These are phyloP conservation scores for Suhomyces sp. DNA, from an alignment of 805 yeast genomes.

Conservation along the genomic window DNA sequence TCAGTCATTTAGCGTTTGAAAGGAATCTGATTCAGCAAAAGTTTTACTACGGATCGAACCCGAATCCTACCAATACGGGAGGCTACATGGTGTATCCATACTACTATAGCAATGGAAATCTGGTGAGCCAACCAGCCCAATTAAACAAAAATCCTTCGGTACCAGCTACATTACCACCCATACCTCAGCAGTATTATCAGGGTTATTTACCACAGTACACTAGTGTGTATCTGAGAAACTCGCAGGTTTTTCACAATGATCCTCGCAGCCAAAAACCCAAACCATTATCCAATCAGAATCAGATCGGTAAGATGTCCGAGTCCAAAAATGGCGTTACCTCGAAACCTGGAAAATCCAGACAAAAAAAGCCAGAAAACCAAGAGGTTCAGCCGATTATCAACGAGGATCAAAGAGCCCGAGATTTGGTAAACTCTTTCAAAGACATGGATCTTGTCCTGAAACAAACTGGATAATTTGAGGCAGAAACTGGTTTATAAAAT, in stretches of 20 bases:
- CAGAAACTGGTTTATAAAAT: not conserved
- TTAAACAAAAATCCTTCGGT: not conserved
- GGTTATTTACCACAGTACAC: not conserved
- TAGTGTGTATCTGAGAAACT: not conserved
- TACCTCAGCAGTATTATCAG: not conserved
- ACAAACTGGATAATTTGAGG: no score
- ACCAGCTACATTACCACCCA: constrained; percentile 1
- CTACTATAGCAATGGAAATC: constrained; percentile 5
- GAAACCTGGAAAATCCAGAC: not conserved
- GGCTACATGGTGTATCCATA: constrained; percentile 9
- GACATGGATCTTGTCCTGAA: not conserved
- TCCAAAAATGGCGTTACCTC: not conserved
- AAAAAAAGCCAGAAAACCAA: not conserved
- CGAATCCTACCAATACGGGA: not conserved
- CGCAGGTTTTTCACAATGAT: not conserved
- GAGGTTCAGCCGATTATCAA: constrained; percentile 4
- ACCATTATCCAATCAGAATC: not conserved
- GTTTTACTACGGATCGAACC: constrained; percentile 22
- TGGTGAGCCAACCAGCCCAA: not conserved
- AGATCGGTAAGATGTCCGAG: not conserved
- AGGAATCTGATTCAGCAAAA: constrained; percentile 31
- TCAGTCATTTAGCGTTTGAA: constrained; percentile 28
- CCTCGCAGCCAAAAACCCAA: not conserved
- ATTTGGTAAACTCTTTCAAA: constrained; percentile 15
- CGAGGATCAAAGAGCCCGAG: constrained; percentile 31